Base-by-base conservation (phyloP, 768 basidiomycete species). In the Boletales sp. region DNA sequence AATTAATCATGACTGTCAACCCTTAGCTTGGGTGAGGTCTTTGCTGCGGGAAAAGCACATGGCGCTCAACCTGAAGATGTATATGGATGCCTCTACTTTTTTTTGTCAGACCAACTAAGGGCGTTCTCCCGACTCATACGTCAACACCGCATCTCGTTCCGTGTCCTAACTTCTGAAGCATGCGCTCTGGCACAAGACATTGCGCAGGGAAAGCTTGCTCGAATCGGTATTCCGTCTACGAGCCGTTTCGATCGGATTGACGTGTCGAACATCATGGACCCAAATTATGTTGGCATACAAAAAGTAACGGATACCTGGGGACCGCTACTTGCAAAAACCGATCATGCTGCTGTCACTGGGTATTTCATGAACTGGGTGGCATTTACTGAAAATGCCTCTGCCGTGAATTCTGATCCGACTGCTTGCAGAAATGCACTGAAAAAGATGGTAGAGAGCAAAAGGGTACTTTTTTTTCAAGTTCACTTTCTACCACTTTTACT, bases 81-180 rank as follows among this genome's bases (percentile, higher is more conserved):
- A 30, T 76, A 73, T 47, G 79, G 79, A 5, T 79, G 76, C 43
- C 71, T 79, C 30, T 77, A 76, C 57, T 78, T 79, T 48, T 71
- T 69, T 51, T 47, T 79, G 24, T 64, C 69, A 5, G 65, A 73
- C 12, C 64, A 77, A 51, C 64, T 80, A 12, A 59, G 59, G 15
- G 56, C 56, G 0, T 76, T 80, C 56, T 55, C 67, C 0, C 37
- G 56, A 17, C 70, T 72, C 4, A 53, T 78, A 30, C 65, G 63
- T 14, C 62, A 56, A 18, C 65, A 69, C 39, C 53, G 56, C 14
- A 61, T 76, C 32, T 53, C 65, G 0, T 68, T 80, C 42, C 61
- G 55, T 19, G 48, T 76, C 10, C 60, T 62, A 21, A 42, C 48
- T 52, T 69, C 63, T 36, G 75, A 81, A 47, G 69, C 78, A 6